These are phyloP conservation scores for Fusarium newnesense DNA, from an alignment of 2,329 filamentous ascomycete species.

Conservation along the genomic window DNA sequence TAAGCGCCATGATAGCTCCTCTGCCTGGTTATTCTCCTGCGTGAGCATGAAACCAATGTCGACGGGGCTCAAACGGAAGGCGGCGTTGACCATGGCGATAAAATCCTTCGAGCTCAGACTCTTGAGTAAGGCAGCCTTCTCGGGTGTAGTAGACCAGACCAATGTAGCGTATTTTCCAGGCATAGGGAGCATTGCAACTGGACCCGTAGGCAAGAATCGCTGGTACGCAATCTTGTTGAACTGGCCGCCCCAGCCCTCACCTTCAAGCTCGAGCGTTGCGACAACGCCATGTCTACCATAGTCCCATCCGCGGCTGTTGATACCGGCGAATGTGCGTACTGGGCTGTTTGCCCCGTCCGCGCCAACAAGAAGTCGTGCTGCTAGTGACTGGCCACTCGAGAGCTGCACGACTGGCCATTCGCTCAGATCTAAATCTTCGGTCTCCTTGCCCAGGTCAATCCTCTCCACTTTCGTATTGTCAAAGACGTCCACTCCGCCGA, in stretches of 20 bases:
- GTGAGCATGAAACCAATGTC: slow-evolving; percentile 88
- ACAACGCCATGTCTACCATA: slow-evolving; percentile 92
- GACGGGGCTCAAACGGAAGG: slow-evolving; percentile 81
- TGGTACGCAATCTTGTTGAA: slow-evolving; percentile 85
- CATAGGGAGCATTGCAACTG: slow-evolving; percentile 89
- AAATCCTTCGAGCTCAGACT: slow-evolving; percentile 78
- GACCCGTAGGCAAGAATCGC: slow-evolving; percentile 91
- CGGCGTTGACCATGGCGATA: slow-evolving; percentile 88
- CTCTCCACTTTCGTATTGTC: slow-evolving; percentile 81
- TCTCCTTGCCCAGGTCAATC: slow-evolving; percentile 79
- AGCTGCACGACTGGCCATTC: slow-evolving; percentile 89
- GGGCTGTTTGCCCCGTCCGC: slow-evolving; percentile 96
- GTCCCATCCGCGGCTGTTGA: slow-evolving; percentile 90
- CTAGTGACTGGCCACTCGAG: slow-evolving; percentile 72
- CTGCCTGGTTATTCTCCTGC: slow-evolving; percentile 65
- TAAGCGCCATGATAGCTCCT: slow-evolving; percentile 87
- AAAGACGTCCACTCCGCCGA: slow-evolving; percentile 76
- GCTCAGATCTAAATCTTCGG: slow-evolving; percentile 77
- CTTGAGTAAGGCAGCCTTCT: slow-evolving; percentile 83
- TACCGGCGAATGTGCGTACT: slow-evolving; percentile 88
- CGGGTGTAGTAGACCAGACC: slow-evolving; percentile 93
- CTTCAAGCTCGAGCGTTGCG: slow-evolving; percentile 81
- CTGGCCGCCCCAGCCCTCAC: slow-evolving; percentile 64
- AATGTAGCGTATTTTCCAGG: slow-evolving; percentile 85
- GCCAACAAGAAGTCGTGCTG: slow-evolving; percentile 86